These are phyloP conservation scores for Sclerotinia trifoliorum DNA, from an alignment of 2,329 filamentous ascomycete genomes.

Conservation along the genomic window DNA sequence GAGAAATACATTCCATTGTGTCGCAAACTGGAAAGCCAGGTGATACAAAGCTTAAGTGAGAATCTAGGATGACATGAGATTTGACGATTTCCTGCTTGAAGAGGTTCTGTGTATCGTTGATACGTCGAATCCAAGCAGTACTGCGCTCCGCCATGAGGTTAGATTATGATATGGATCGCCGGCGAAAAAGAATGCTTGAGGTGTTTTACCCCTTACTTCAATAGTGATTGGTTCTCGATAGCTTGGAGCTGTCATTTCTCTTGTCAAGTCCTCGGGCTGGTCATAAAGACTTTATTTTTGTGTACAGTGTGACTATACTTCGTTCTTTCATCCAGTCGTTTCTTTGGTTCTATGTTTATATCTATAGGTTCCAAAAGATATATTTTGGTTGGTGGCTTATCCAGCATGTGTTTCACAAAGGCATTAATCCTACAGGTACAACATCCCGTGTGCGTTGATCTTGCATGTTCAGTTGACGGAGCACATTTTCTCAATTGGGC, in stretches of 20 bases:
- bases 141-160: neutral
- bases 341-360: neutral
- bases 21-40: neutral
- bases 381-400: neutral
- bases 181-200: neutral
- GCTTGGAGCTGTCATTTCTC: neutral
- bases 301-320: neutral
- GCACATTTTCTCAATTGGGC: neutral
- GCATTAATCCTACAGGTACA: neutral
- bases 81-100: neutral
- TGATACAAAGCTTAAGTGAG: neutral
- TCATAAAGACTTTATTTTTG: constrained; percentile 5
- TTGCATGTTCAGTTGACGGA: neutral
- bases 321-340: constrained; percentile 4
- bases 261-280: neutral
- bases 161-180: constrained; percentile 19
- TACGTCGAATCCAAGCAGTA: neutral
- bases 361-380: neutral
- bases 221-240: neutral
- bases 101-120: neutral
- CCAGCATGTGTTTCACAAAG: neutral
- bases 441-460: neutral
- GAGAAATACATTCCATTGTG: constrained; percentile 9
- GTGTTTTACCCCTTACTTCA: neutral
- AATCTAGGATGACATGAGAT: neutral